Evolutionary conservation across 208 protist genomes (phyloP).

Genomic region (Porcisia hertigi): DNA sequence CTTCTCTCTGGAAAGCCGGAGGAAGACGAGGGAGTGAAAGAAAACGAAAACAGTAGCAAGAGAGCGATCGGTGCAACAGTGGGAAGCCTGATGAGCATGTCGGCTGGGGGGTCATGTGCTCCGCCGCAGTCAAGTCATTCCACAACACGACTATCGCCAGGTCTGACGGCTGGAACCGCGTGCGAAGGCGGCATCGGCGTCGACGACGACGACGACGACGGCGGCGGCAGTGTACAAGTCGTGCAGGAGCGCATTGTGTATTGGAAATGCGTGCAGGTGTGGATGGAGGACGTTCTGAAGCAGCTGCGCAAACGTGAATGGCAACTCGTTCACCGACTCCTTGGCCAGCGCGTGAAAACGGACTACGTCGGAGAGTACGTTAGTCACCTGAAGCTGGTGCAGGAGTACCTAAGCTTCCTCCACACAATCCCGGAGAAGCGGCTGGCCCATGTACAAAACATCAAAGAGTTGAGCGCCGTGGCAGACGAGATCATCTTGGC

Average conservation of each 20-base stretch:
- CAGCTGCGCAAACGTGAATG: slow-evolving; percentile 86
- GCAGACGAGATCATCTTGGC: slow-evolving; percentile 48
- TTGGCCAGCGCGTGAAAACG: slow-evolving; percentile 73
- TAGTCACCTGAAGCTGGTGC: slow-evolving; percentile 49
- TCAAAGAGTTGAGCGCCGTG: slow-evolving; percentile 27
- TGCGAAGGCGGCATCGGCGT: slow-evolving; percentile 21
- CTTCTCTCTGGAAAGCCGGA: slow-evolving; percentile 38
- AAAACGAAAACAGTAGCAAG: slow-evolving; percentile 17
- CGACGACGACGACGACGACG: slow-evolving; percentile 15
- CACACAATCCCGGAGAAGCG: slow-evolving; percentile 62
- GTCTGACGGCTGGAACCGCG: neutral
- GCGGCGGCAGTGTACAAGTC: slow-evolving; percentile 25
- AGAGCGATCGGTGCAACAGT: neutral
- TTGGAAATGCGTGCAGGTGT: slow-evolving; percentile 66
- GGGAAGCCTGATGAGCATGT: neutral
- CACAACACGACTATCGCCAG: neutral
- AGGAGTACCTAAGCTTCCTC: slow-evolving; percentile 70
- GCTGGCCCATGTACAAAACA: slow-evolving; percentile 32
- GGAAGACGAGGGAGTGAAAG: slow-evolving; percentile 32
- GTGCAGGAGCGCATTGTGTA: slow-evolving; percentile 68
- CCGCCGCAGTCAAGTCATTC: neutral
- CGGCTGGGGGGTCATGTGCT: neutral
- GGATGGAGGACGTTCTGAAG: slow-evolving; percentile 70
- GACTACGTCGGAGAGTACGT: slow-evolving; percentile 75
- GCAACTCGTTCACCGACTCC: slow-evolving; percentile 70